Evolutionary conservation across 2,329 filamentous ascomycete species (phyloP).

Genomic region (Metarhizium humberi): DNA sequence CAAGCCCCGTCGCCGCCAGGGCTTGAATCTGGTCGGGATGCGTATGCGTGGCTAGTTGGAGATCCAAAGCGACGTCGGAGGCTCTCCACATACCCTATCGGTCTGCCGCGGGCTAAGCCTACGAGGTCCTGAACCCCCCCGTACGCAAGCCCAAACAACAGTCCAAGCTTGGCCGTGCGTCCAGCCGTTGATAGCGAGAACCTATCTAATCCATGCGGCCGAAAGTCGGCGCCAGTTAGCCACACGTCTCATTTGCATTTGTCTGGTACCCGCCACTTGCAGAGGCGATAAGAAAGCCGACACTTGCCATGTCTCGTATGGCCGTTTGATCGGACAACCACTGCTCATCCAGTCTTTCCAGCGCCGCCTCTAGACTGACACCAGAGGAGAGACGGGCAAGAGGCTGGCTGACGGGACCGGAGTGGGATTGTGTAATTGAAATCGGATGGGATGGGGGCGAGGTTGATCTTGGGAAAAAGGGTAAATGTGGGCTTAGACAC

Average conservation of each 20-base stretch:
- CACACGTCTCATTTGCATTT: neutral
- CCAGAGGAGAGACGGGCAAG: neutral
- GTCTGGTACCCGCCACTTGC: neutral
- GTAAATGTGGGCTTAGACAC: neutral
- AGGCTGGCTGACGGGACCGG: no score
- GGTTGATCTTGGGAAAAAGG: neutral
- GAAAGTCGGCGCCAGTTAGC: conserved; percentile 20
- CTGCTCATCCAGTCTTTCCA: neutral
- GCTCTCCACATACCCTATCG: conserved; percentile 66
- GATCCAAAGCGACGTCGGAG: conserved; percentile 34
- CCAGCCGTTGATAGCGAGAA: conserved; percentile 71
- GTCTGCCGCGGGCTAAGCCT: conserved; percentile 59
- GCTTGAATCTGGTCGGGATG: conserved; percentile 4
- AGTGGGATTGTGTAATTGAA: neutral
- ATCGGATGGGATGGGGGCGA: neutral
- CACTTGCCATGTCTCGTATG: conserved; percentile 4
- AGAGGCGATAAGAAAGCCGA: neutral
- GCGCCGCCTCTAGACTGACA: neutral
- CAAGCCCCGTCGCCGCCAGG: conserved; percentile 1
- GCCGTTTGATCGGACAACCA: neutral
- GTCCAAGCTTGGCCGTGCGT: conserved; percentile 68
- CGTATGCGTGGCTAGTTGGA: conserved; percentile 8
- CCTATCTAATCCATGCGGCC: conserved; percentile 46
- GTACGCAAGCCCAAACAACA: conserved; percentile 70
- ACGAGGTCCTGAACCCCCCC: conserved; percentile 73